A percentile compares a stretch with the other conserved stretches of the same genome.
These are phyloP conservation scores for Colletotrichum chlorophyti DNA, from an alignment of 2,329 filamentous ascomycete genomes.

Conservation along the genomic window DNA sequence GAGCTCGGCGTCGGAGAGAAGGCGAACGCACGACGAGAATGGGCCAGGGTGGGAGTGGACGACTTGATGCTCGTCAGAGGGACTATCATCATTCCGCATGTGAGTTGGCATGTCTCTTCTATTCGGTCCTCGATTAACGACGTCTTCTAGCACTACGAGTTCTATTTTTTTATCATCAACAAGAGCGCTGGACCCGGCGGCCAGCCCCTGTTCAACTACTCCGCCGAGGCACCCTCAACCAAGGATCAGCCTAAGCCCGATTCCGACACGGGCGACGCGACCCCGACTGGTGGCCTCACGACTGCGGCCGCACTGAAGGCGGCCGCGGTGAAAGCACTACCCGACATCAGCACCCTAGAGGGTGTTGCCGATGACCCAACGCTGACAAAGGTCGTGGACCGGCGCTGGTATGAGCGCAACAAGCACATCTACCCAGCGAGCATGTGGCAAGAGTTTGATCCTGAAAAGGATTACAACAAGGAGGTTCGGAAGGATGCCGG, in stretches of 20 bases:
- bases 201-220: conserved; percentile 78
- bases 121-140: conserved; percentile 31
- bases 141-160: conserved; percentile 84
- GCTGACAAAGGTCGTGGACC: conserved; percentile 91
- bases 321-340: conserved; percentile 42
- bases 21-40: conserved; percentile 75
- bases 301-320: conserved; percentile 44
- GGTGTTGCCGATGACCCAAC: conserved; percentile 79
- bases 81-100: conserved; percentile 91
- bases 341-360: conserved; percentile 68
- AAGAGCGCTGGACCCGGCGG: conserved; percentile 78
- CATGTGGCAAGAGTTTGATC: conserved; percentile 94
- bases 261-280: conserved; percentile 24
- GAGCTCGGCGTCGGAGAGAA: conserved; percentile 77
- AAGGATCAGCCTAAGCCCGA: conserved; percentile 25
- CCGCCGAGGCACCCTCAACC: conserved; percentile 50
- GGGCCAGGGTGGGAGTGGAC: conserved; percentile 93
- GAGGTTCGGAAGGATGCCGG: conserved; percentile 82
- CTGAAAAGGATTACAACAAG: conserved; percentile 82
- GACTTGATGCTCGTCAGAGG: conserved; percentile 93
- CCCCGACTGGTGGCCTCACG: conserved; percentile 39
- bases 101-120: conserved; percentile 54
- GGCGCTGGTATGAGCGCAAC: conserved; percentile 95
- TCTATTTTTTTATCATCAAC: conserved; percentile 97
- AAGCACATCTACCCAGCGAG: conserved; percentile 98